These are phyloP conservation scores for Irpex lacteus DNA, from an alignment of 1,284 basidiomycete genomes.

Conservation along the genomic window DNA sequence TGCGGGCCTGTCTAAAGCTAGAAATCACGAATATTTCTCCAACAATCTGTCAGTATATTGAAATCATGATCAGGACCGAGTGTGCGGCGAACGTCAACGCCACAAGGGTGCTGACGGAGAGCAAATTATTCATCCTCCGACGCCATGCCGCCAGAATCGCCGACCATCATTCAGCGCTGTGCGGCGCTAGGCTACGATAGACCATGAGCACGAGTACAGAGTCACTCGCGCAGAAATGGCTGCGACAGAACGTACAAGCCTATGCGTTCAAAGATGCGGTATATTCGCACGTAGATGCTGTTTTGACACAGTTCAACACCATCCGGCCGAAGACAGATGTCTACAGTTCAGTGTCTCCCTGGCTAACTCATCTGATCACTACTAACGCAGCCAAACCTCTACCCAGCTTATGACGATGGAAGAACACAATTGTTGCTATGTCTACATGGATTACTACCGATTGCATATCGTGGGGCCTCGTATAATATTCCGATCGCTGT, in stretches of 20 bases:
- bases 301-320: constrained; percentile 58
- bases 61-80: background rate
- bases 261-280: constrained; percentile 60
- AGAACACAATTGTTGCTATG: constrained; percentile 89
- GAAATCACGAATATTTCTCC: no score
- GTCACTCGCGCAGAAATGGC: constrained; percentile 62
- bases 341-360: constrained; percentile 65
- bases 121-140: constrained; percentile 2
- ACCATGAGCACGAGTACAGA: constrained; percentile 25
- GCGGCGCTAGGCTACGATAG: background rate
- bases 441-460: constrained; percentile 89
- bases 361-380: constrained; percentile 12
- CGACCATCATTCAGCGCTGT: background rate
- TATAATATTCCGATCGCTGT: constrained; percentile 95
- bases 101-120: constrained; percentile 1
- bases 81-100: background rate
- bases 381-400: constrained; percentile 15
- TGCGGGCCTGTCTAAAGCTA: no score
- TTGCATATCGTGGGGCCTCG: constrained; percentile 69
- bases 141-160: background rate
- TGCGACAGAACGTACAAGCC: constrained; percentile 63
- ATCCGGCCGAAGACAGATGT: constrained; percentile 89
- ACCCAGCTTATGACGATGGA: constrained; percentile 88
- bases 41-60: background rate
- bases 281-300: constrained; percentile 63